Base-by-base conservation (phyloP, 148 eudicot genomes). In the Silene conica region DNA sequence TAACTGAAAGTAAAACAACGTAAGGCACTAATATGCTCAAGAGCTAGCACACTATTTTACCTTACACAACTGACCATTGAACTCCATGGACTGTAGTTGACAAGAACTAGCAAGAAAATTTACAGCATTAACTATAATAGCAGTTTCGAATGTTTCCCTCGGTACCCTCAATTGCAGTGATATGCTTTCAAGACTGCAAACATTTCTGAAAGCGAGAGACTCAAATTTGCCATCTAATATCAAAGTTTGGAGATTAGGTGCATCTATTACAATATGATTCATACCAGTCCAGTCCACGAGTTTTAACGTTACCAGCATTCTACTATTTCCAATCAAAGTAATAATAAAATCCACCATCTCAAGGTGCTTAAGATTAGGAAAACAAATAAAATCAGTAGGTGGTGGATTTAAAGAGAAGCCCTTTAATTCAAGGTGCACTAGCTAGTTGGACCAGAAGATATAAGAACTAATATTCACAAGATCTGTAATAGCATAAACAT, bases 271-370 rank as follows among this genome's bases (percentile, higher is more conserved):
- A n/a, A 75, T 9, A 64, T 57, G 76, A 67, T 71, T 45, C 20
- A 64, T 23, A 66, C 52, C 67, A 50, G 15, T n/a, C 45, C 22
- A 71, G 41, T 71, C 65, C 9, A 23, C 31, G 10, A 80, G 59
- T 46, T 48, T 38, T 66, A 80, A 46, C 3, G 57, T 71, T 70
- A 74, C 71, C 19, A 80, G 57, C 13, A 43, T 23, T 1, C 75
- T 70, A 56, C 79, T 74, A 50, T 38, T 70, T 2, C 11, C 23
- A 58, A 75, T 71, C 23, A 80, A 72, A 67, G 11, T 0, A 15
- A 7, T 34, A 23, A 70, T 2, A 23, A 21, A 5, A 7, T 0
- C 8, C 3, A 11, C 0, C 4, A 70, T 19, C 34, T 12, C 38
- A 14, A 50, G 60, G 11, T 48, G 12, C 18, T 25, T 28, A 52